Base-by-base conservation (phyloP, 2,329 filamentous ascomycete genomes). In the Teratosphaeria nubilosa region DNA sequence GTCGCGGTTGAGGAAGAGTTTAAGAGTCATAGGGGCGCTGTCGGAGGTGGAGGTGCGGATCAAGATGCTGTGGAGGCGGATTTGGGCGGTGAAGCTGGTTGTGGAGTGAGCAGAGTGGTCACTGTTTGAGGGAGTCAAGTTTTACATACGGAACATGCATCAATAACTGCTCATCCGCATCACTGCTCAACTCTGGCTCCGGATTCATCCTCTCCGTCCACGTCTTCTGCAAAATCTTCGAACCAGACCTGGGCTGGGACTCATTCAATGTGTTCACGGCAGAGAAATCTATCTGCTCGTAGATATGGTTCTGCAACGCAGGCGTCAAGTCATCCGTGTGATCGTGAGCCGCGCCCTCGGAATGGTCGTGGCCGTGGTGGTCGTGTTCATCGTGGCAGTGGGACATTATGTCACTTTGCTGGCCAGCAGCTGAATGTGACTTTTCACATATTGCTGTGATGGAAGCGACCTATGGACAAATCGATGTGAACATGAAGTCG, bases 311-410 rank as follows among this genome's bases (percentile, higher is more conserved):
- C 74, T 97, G 92, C 16, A 96, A 80, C 1, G 91, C 92, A 0
- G 94, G 94, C 1, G 89, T 91, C 67, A 96, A 84, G 77, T 97
- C 92, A 77, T 97, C 89, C 53, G 83, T 86, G 76, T 96, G 92
- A 73, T 96, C 91, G 73, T 96, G 91, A 59, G 80, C 75, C 62
- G 80, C 78, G 66, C 80, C 75, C 65, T 85, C 78, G 59, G 78
- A 79, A 64, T 83, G 80, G 64, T 77, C 76, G 64, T 78, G 73
- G 65, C 71, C 68, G 60, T 73, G 68, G 51, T 74, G 73, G 54
- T 71, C 60, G 58, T 72, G 69, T 59, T 78, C 75, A 62, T 78
- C 76, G 62, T 83, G 80, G 61, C 76, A 77, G 61, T 78, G 75
- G 32, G 71, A 69, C 75, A 77, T 76, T n/a, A 54, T 60, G 20